Evolutionary conservation across 1,139 yeast genomes (phyloP), one percentile per base, ranked within the genome.

Genomic region (Saccharomyces hybrid): DNA sequence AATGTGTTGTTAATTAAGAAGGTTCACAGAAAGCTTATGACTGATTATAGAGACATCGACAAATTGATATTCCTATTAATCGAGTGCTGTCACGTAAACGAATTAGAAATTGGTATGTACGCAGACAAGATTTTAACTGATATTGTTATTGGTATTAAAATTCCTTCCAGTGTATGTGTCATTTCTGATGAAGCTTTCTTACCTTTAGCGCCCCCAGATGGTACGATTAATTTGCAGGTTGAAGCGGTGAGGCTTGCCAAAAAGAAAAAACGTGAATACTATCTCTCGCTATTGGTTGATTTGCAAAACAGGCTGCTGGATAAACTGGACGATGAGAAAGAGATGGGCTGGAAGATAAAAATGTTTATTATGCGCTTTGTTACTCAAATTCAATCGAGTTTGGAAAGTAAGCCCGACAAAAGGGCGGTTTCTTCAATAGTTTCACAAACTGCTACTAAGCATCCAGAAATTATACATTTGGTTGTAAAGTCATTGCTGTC

Each of bases 341-440:
- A 76, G 21, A 67, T 77, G 1, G 89, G 86, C 59, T 91, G 98
- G 98, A 87, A 84, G 62, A 73, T 80, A 5, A 76, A 83, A 5
- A 73, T 80, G 12, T 73, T 83, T 38, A 80, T 83, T 54, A 69
- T 88, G 52, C 77, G 79, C 8, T 70, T 86, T 28, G 70, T 88
- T 53, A 74, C 80, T 1, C 75, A 77, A 38, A 66, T 86, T 7
- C 88, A 86, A 64, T 72, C 78, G 1, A 82, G 79, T 60, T 68
- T 78, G 48, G 88, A 84, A 57, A 70, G 81, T 31, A 74, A 76
- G 1, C 71, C 80, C 0, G 75, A 75, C 44, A 38, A 48, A 31
- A 8, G 42, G 14, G 27, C 34, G 1, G 42, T 86, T 16, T 70
- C 71, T 31, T 65, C 79, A 7, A 73, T 90, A 50, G 75, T 81